Evolutionary conservation across 768 basidiomycete species (phyloP).

Genomic region (Boletus rubropictus): DNA sequence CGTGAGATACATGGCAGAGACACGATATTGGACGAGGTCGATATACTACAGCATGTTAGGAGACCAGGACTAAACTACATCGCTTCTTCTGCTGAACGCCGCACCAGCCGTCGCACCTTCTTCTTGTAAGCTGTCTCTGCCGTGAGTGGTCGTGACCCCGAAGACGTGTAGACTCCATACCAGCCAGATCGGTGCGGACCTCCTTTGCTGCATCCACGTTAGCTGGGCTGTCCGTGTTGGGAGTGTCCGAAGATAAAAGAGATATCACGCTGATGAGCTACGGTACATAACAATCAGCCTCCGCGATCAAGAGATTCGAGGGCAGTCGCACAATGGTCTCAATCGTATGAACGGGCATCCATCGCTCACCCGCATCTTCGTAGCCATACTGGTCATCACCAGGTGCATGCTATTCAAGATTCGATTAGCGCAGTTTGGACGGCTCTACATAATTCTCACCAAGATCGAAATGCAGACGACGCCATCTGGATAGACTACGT

Average conservation of each 20-base stretch:
- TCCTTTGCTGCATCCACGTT: conserved; percentile 96
- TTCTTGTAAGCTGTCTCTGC: conserved; percentile 72
- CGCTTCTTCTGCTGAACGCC: conserved; percentile 85
- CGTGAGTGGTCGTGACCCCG: conserved; percentile 9
- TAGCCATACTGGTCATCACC: conserved; percentile 97
- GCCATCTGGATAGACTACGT: conserved; percentile 84
- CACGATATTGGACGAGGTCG: conserved; percentile 8
- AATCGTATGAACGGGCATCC: conserved; percentile 96
- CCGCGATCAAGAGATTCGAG: background rate
- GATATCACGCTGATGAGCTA: conserved; percentile 97
- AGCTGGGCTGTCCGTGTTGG: conserved; percentile 89
- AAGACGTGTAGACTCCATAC: conserved; percentile 35
- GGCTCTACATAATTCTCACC: conserved; percentile 35
- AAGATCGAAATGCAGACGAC: conserved; percentile 95
- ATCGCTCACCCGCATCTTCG: conserved; percentile 94
- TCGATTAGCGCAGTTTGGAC: background rate
- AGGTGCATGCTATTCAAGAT: conserved; percentile 68
- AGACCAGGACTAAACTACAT: conserved; percentile 46
- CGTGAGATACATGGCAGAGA: conserved; percentile 12
- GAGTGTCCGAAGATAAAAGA: conserved; percentile 84
- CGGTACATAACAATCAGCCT: conserved; percentile 1
- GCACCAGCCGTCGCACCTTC: conserved; percentile 87
- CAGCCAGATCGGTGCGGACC: conserved; percentile 56
- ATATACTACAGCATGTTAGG: conserved; percentile 14
- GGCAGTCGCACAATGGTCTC: conserved; percentile 77